Conservation (phyloP, 148 eudicot species). For the Camellia japonica region DNA sequence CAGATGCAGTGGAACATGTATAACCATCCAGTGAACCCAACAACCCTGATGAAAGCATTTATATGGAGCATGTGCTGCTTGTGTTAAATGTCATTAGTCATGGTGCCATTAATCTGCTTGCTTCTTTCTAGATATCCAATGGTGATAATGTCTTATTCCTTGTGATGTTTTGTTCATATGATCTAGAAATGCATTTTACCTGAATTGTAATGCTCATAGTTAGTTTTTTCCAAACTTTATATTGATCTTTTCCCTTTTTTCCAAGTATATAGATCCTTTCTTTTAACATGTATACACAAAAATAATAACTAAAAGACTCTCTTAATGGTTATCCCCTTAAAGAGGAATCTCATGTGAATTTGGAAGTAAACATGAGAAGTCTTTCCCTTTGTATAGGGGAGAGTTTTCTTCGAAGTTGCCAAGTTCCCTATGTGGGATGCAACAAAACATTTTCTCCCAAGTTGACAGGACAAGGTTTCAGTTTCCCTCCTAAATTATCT, state of each 20-base stretch:
- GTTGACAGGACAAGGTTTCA: not conserved
- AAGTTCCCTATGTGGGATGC: not conserved
- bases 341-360: not conserved
- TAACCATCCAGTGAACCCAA: not conserved
- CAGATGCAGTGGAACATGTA: not conserved
- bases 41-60: not conserved
- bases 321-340: not conserved
- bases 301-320: not conserved
- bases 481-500: constrained; percentile 2
- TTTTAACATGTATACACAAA: not conserved
- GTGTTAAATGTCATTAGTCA: not conserved
- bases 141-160: not conserved
- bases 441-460: not conserved
- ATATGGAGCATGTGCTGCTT: not conserved
- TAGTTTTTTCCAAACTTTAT: not conserved
- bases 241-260: not conserved
- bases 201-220: not conserved
- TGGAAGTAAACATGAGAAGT: not conserved
- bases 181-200: not conserved
- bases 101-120: constrained; percentile 5
- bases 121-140: not conserved
- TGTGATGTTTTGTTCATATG: not conserved
- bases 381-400: not conserved
- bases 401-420: not conserved
- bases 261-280: not conserved